Evolutionary conservation across 352 stramenopile species (phyloP), one percentile per base, ranked within the genome.

Genomic region (Globisporangium cylindrosporum): DNA sequence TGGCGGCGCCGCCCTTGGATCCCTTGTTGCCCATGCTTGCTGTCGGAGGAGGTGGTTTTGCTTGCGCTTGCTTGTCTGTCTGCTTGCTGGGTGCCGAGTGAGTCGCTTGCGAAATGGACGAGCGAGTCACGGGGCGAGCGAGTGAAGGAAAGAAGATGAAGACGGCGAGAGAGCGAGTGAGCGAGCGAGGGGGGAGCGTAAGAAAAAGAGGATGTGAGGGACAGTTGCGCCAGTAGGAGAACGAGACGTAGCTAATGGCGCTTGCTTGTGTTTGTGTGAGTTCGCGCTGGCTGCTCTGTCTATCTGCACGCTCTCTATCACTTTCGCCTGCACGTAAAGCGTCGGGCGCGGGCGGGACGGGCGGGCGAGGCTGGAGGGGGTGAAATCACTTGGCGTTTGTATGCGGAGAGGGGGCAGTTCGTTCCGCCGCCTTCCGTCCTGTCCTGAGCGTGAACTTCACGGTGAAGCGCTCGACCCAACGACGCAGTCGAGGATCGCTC

Each of bases 21-120:
- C 81, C 83, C 69, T 92, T 94, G 81, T 94, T 94, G 66, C 86
- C 86, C 86, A 94, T 94, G 46, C 3, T 78, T 67, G 36, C 68
- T 32, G 43, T 56, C 41, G 38, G 15, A 55, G 9, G 14, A 49
- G 27, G 43, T 18, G 53, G 41, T 49, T 49, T 49, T 38, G 18
- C 20, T 34, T 41, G 53, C 34, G 9, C 7, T 49, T 24, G 32
- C 15, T 59, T 49, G 32, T 59, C 36, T 49, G 32, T 6, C 41
- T 49, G 32, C 54, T 27, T 49, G 46, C 25, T 57, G 43, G n/a
- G 22, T 61, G 34, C n/a, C 63, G 36, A 56, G 63, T 41, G 36
- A 56, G 63, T 41, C 32, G 41, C 58, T 71, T 36, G 55, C 51
- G 49, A 66, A 66, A 60, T 55, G 38, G 48, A 48, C 36, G 24